Evolutionary conservation across 2,329 filamentous ascomycete species (phyloP), one percentile per base, ranked within the genome.

Genomic region (Davidsoniella virescens): DNA sequence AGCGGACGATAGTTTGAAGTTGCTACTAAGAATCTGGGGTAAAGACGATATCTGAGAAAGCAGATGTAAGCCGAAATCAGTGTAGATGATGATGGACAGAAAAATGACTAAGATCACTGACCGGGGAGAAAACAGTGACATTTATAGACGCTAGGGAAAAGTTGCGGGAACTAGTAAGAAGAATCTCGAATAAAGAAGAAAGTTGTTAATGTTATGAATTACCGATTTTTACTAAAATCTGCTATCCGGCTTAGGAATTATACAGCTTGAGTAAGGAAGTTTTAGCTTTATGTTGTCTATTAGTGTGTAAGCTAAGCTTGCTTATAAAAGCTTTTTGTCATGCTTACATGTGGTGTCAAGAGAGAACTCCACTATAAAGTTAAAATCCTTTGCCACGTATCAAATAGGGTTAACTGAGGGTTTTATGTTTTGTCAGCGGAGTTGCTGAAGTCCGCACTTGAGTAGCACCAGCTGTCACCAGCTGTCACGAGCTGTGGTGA

Each of bases 71-170:
- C 48, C 57, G 54, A 54, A 57, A 55, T 54, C 55, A 54, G 56
- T 58, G 58, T 54, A 56, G 57, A 62, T 57, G 57, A 63, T 56
- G 57, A 65, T 66, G 59, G 65, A 66, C 58, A 65, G 54, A 57
- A 61, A 56, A 59, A 61, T 58, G 56, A 63, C 59, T 46, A 67
- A 58, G 61, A 65, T 59, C 52, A 63, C 62, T 59, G 57, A 53
- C 44, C 59, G 50, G 52, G 60, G 55, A 54, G 58, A 54, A 57
- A 63, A 54, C 43, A 63, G 64, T 54, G 57, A 58, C 64, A 68
- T 68, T 64, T 67, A 67, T 67, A 64, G 17, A 20, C 57, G 52
- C 38, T 17, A 0, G n/a, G 4, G 10, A 18, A 36, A n/a, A 44
- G 25, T 44, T 8, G 7, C 20, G 17, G 6, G 18, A 10, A 36